phyloP scores from a whole-genome alignment of 352 stramenopile genomes.

The Pythium volutum region DNA sequence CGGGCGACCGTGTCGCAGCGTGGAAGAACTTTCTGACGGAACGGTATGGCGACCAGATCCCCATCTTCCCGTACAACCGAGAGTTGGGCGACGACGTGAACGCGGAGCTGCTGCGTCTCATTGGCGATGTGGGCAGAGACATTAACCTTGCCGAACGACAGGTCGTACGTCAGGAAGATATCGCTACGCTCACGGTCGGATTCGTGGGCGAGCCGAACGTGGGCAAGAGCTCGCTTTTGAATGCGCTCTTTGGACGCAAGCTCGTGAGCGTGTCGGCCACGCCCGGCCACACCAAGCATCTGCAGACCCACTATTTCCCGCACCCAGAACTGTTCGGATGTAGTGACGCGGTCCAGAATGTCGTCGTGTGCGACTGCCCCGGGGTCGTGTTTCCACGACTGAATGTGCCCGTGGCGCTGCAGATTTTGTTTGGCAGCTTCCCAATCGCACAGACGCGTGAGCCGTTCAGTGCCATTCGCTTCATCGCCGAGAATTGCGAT shows the following conservation, averaged over 20 bases:
- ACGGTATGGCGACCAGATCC: slow-evolving; percentile 84
- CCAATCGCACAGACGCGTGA: slow-evolving; percentile 84
- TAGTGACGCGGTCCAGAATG: slow-evolving; percentile 30
- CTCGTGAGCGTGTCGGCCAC: slow-evolving; percentile 79
- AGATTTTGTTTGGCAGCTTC: slow-evolving; percentile 83
- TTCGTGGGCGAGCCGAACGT: slow-evolving; percentile 98
- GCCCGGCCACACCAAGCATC: slow-evolving; percentile 77
- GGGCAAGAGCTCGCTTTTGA: slow-evolving; percentile 94
- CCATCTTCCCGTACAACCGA: slow-evolving; percentile 70
- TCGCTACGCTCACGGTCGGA: slow-evolving; percentile 85
- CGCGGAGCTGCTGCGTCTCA: slow-evolving; percentile 34
- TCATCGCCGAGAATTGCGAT: slow-evolving; percentile 80
- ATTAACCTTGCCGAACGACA: slow-evolving; percentile 53
- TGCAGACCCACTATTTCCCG: slow-evolving; percentile 80
- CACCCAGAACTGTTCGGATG: slow-evolving; percentile 48
- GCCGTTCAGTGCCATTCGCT: slow-evolving; percentile 81
- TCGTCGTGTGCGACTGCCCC: slow-evolving; percentile 75
- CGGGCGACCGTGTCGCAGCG: slow-evolving; percentile 66
- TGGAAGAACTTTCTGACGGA: slow-evolving; percentile 92
- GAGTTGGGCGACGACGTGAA: slow-evolving; percentile 62
- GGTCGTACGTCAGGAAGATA: slow-evolving; percentile 92
- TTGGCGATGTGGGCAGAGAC: slow-evolving; percentile 33
- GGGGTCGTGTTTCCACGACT: slow-evolving; percentile 80
- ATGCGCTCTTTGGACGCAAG: slow-evolving; percentile 76
- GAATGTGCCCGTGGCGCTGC: slow-evolving; percentile 58